Evolutionary conservation across 2,329 filamentous ascomycete genomes (phyloP).

Genomic region (Beauveria varroae): DNA sequence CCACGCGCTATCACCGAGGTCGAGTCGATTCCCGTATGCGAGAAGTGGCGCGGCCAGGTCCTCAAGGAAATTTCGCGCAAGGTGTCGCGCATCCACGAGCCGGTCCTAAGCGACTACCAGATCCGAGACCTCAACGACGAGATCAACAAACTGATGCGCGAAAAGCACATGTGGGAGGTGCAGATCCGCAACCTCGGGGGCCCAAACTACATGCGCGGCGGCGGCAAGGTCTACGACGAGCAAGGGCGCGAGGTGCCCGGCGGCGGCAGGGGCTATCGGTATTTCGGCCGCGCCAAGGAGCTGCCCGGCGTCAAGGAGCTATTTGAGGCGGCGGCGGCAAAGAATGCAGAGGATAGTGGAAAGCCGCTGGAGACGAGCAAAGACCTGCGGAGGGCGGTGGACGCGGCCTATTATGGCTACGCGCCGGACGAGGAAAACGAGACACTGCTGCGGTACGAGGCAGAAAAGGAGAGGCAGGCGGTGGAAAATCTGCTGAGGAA

Average conservation of each 20-base stretch:
- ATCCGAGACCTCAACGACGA: conserved; percentile 98
- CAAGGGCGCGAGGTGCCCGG: conserved; percentile 62
- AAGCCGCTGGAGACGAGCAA: conserved; percentile 60
- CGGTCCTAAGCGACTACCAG: conserved; percentile 88
- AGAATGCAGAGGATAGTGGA: conserved; percentile 40
- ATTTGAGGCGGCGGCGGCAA: conserved; percentile 68
- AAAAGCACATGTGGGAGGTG: conserved; percentile 99
- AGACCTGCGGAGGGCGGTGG: conserved; percentile 68
- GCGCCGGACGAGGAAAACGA: conserved; percentile 88
- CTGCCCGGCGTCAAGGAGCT: conserved; percentile 94
- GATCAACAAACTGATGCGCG: conserved; percentile 97
- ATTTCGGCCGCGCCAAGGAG: conserved; percentile 85
- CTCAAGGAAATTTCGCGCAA: conserved; percentile 96
- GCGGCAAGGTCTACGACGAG: conserved; percentile 64
- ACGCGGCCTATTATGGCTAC: conserved; percentile 95
- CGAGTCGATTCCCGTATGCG: conserved; percentile 75
- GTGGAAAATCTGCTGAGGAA: conserved; percentile 58
- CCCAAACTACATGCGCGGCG: conserved; percentile 86
- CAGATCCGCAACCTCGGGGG: conserved; percentile 94
- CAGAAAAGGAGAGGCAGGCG: conserved; percentile 74
- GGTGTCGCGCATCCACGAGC: conserved; percentile 90
- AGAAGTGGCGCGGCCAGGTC: conserved; percentile 97
- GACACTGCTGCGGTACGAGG: conserved; percentile 71
- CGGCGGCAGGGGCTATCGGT: conserved; percentile 85
- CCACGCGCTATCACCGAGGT: conserved; percentile 88